Evolutionary conservation across 2,329 filamentous ascomycete genomes (phyloP), one percentile per base, ranked within the genome.

Genomic region (Talaromyces marneffei): DNA sequence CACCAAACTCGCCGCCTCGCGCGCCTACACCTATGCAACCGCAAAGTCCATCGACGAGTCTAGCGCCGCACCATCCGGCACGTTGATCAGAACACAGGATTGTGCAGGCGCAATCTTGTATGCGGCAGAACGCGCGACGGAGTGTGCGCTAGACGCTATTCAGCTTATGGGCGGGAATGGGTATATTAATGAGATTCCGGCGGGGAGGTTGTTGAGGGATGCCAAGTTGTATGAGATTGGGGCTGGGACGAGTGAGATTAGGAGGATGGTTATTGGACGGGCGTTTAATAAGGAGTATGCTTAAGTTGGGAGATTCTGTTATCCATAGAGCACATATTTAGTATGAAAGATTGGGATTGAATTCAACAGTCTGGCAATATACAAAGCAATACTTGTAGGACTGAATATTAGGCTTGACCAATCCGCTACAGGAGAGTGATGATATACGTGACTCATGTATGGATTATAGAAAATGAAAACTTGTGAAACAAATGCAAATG

Each of bases 151-250:
- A 12, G 85, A 79, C 73, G 93, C 90, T 69, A 90, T 97, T 62
- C 94, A 99, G 77, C 82, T 96, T 63, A 84, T 99, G 71, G 94
- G 94, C 18, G 94, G 93, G 0, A 97, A 93, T 85, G 93, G 93
- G 3, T 97, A 97, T 72, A 86, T 96, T 67, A 96, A 97, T 75
- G 94, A 99, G 78, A 91, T 97, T 79, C 88, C 91, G 0, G 92
- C 91, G 0, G 95, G 92, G 23, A 82, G 93, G 65, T 82, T 97
- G 66, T 77, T 97, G 68, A 79, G 94, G 70, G 86, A 89, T 76
- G 86, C 86, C 3, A 89, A 89, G 72, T 75, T 99, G 63, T 99
- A 99, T 74, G 94, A 97, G 78, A 97, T 99, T 72, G 94, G 94
- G 1, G 94, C 94, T 4, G 94, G 94, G 5, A 97, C 94, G 3